Evolutionary conservation across 2,329 filamentous ascomycete species (phyloP).

Genomic region (Cordyceps cateniannulata): DNA sequence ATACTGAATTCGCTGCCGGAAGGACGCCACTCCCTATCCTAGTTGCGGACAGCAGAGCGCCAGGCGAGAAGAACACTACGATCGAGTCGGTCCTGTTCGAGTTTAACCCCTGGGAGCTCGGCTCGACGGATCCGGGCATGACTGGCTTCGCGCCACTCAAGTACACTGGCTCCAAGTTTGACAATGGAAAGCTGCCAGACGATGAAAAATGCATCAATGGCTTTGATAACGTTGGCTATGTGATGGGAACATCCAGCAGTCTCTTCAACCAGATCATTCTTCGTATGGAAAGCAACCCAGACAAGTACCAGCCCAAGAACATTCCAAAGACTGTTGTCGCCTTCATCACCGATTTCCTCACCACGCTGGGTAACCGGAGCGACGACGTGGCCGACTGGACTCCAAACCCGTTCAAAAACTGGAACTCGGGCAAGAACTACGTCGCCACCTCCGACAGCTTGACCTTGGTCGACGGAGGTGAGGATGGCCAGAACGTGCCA

Average conservation of each 20-base stretch:
- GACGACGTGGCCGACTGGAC: slow-evolving; percentile 70
- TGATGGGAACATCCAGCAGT: slow-evolving; percentile 77
- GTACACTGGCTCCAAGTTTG: slow-evolving; percentile 55
- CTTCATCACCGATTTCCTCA: slow-evolving; percentile 44
- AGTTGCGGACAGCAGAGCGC: slow-evolving; percentile 41
- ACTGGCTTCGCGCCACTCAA: slow-evolving; percentile 52
- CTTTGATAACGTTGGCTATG: slow-evolving; percentile 72
- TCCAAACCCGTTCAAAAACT: slow-evolving; percentile 53
- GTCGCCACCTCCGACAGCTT: slow-evolving; percentile 44
- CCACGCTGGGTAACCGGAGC: slow-evolving; percentile 48
- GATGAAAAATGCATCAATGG: slow-evolving; percentile 48
- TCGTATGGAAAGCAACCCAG: slow-evolving; percentile 52
- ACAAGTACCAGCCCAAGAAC: slow-evolving; percentile 44
- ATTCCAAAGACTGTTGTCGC: slow-evolving; percentile 36
- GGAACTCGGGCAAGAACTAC: slow-evolving; percentile 39
- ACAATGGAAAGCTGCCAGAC: slow-evolving; percentile 37
- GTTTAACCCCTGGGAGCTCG: slow-evolving; percentile 60
- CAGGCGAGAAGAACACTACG: slow-evolving; percentile 35
- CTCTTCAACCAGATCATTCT: slow-evolving; percentile 69
- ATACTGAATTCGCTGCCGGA: slow-evolving; percentile 36
- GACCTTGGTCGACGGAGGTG: slow-evolving; percentile 73
- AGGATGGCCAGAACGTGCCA: slow-evolving; percentile 75
- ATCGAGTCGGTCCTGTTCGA: slow-evolving; percentile 58
- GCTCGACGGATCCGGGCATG: slow-evolving; percentile 54
- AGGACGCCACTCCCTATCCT: slow-evolving; percentile 43